Evolutionary conservation across 768 basidiomycete genomes (phyloP), one percentile per base, ranked within the genome.

Genomic region (Tephrocybe sp.): DNA sequence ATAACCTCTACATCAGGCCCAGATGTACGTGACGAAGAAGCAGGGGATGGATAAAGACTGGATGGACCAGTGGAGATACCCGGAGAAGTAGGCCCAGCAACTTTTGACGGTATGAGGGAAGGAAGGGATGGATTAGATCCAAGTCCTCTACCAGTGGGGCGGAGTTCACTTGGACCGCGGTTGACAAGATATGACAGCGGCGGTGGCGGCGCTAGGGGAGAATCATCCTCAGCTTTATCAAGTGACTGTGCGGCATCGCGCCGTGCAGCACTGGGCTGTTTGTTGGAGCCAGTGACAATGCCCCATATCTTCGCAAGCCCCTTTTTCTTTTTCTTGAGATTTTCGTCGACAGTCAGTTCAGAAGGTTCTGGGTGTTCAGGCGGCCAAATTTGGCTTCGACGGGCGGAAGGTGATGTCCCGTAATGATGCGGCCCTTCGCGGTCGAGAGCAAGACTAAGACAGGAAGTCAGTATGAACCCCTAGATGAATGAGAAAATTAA

Each of bases 201-300:
- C 4, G 96, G 96, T 2, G 96, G 96, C 0, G 95, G 96, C 2
- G 89, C 84, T 35, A 97, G 73, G 3, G 91, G 93, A 8, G 76
- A 66, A 57, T 89, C 83, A 60, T 92, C 89, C 3, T 89, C 86
- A 38, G 62, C 65, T 35, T 66, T 74, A 54, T 75, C 79, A 20
- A 68, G 49, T 11, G 71, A 72, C 13, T 72, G 74, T 5, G 71
- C 59, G 13, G 69, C 62, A 9, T 68, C 66, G 22, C 65, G 65
- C 34, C 67, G 61, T 35, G 59, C 64, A 6, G 51, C 23, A 20
- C 61, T 52, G 17, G 75, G 69, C 34, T 73, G 68, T 56, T 80
- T 80, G 14, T 71, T 65, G 23, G 78, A 69, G 5, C 81, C 84
- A 13, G 84, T 91, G 39, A 93, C 83, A 11, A 85, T 75, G 49